These are phyloP conservation scores for Irpex sp. DNA, from an alignment of 1,284 basidiomycete genomes.

Conservation along the genomic window DNA sequence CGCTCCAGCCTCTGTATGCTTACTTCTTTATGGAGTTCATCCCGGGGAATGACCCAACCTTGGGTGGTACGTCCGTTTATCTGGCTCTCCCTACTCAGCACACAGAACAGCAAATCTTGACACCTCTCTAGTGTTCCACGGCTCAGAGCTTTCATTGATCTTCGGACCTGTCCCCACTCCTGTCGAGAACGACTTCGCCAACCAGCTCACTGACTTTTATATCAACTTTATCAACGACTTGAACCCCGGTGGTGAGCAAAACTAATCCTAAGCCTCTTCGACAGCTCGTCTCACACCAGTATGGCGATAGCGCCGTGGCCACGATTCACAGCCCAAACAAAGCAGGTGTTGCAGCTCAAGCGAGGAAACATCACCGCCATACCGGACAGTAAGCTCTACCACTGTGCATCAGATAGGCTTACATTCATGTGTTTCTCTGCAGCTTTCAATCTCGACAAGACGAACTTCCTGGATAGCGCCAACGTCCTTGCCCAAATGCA, in stretches of 20 bases:
- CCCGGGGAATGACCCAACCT: constrained; percentile 37
- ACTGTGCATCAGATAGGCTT: neutral
- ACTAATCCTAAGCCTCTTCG: neutral
- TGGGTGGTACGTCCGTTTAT: constrained; percentile 31
- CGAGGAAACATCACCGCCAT: constrained; percentile 46
- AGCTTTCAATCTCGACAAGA: constrained; percentile 41
- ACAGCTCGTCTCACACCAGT: neutral
- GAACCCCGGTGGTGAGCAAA: constrained; percentile 41
- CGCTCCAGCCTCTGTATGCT: constrained; percentile 42
- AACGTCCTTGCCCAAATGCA: constrained; percentile 41
- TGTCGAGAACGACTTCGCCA: constrained; percentile 40
- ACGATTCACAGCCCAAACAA: constrained; percentile 28
- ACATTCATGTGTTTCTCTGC: neutral
- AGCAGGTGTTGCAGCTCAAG: constrained; percentile 40
- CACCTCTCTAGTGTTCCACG: constrained; percentile 38
- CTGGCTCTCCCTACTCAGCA: neutral
- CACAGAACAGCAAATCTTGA: no score
- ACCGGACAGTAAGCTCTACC: constrained; percentile 37
- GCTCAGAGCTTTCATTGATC: constrained; percentile 42
- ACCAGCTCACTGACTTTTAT: constrained; percentile 44
- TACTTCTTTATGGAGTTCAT: constrained; percentile 49
- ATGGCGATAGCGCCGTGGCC: constrained; percentile 37
- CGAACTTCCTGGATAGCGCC: constrained; percentile 36
- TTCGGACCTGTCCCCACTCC: constrained; percentile 41
- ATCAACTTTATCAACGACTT: constrained; percentile 49